Evolutionary conservation across 192 early-diverging fungal species (phyloP).

Genomic region (Gamsiella multidivaricata): DNA sequence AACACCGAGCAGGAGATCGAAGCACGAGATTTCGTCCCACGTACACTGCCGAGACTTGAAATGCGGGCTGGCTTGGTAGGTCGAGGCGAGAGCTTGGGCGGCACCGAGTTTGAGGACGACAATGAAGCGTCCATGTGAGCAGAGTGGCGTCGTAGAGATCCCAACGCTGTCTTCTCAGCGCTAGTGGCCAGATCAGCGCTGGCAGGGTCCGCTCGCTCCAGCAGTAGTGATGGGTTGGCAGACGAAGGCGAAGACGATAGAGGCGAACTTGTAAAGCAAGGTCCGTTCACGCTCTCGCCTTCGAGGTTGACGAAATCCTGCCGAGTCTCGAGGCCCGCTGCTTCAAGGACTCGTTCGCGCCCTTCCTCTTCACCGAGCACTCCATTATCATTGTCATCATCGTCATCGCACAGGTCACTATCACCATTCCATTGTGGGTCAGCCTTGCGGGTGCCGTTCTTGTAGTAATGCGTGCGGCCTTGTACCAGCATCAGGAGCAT

Average conservation of each 20-base stretch:
- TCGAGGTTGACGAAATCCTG: neutral
- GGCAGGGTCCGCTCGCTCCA: too few relatives aligned
- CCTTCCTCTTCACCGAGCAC: neutral
- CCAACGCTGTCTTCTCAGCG: neutral
- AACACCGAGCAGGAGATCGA: constrained; percentile 25
- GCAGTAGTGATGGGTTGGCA: neutral
- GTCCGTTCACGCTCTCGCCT: neutral
- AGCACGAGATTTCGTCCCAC: constrained; percentile 29
- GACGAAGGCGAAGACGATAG: neutral
- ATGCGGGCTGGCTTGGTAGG: too few relatives aligned
- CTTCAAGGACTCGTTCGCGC: neutral
- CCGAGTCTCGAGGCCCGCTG: neutral
- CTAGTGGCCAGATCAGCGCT: too few relatives aligned
- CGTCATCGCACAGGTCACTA: neutral
- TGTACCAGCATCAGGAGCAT: constrained; percentile 35
- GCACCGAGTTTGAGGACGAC: neutral
- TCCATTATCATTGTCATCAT: neutral
- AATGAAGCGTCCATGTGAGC: neutral
- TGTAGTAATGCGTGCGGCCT: constrained; percentile 34
- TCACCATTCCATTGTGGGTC: constrained; percentile 2
- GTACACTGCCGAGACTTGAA: constrained; percentile 10
- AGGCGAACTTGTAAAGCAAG: neutral
- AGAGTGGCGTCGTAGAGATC: neutral
- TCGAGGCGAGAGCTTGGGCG: neutral
- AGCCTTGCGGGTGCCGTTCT: constrained; percentile 27